Base-by-base conservation (phyloP, 495 filamentous ascomycete genomes). In the Trichodelitschia bisporula region DNA sequence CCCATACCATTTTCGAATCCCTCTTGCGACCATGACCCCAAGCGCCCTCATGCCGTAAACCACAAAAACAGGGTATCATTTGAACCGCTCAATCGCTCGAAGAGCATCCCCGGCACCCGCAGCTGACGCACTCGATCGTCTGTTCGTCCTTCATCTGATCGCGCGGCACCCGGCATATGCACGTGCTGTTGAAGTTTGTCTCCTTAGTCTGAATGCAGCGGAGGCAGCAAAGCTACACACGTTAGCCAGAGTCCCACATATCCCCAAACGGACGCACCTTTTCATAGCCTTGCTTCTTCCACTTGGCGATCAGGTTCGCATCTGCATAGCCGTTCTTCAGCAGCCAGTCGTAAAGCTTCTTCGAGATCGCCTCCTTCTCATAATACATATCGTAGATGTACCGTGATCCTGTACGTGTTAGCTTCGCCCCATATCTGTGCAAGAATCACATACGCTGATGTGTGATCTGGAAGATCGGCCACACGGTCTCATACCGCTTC, bases 221-320 rank as follows among this genome's bases (percentile, higher is more conserved):
- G 31, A 92, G 58, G 46, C 86, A 99, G 48, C 86, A 99, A n/a
- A n/a, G n/a, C n/a, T n/a, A n/a, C n/a, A n/a, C n/a, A n/a, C n/a
- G n/a, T n/a, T n/a, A 97, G 53, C 72, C 82, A 33, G 32, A 11
- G 32, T 29, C 14, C 29, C 19, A 26, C 26, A 28, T 16, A n/a
- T n/a, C n/a, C n/a, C n/a, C n/a, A n/a, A n/a, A n/a, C n/a, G n/a
- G n/a, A n/a, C n/a, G n/a, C 17, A 37, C 23, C 69, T 95, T 93
- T 55, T 95, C 86, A 53, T 99, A 99, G 14, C 86, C 89, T 44
- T 84, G 75, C 55, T 95, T 99, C 64, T 99, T 99, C 86, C 86
- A 99, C 55, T 99, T 95, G 11, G 86, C 86, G 45, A 99, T 95
- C 38, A 99, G 56, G 49, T 74, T 83, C 13, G 75, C 66, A 56